phyloP scores from a whole-genome alignment of 1,139 yeast species.

The Suhomyces bolitotheri region DNA sequence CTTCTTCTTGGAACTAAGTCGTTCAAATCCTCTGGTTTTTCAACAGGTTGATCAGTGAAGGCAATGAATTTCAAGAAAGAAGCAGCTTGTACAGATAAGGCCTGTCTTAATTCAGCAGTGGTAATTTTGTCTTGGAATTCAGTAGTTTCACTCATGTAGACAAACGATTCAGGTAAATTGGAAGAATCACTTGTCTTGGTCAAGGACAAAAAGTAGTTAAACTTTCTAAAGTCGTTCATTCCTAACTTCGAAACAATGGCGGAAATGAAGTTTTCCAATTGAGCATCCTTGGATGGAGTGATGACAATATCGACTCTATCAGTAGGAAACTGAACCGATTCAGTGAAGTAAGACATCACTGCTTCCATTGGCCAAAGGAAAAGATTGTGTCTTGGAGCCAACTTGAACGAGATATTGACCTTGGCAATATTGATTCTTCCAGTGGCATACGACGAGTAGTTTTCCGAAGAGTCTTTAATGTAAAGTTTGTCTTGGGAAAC shows the following conservation, averaged over 20 bases:
- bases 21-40: slow-evolving; percentile 58
- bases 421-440: slow-evolving; percentile 80
- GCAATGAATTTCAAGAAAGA: slow-evolving; percentile 64
- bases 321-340: slow-evolving; percentile 48
- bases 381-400: slow-evolving; percentile 80
- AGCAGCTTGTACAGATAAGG: slow-evolving; percentile 54
- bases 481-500: slow-evolving; percentile 50
- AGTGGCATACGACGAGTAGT: slow-evolving; percentile 77
- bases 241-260: slow-evolving; percentile 83
- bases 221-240: slow-evolving; percentile 75
- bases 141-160: slow-evolving; percentile 85
- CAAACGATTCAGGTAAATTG: slow-evolving; percentile 70
- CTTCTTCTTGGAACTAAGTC: slow-evolving; percentile 59
- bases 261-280: slow-evolving; percentile 68
- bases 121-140: slow-evolving; percentile 73
- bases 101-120: slow-evolving; percentile 49
- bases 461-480: slow-evolving; percentile 69
- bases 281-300: slow-evolving; percentile 56
- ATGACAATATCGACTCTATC: slow-evolving; percentile 66
- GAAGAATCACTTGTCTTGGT: slow-evolving; percentile 77
- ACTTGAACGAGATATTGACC: slow-evolving; percentile 59
- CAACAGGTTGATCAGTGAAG: slow-evolving; percentile 77
- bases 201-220: slow-evolving; percentile 78
- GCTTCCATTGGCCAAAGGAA: slow-evolving; percentile 62
- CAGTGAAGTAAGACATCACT: slow-evolving; percentile 55